Evolutionary conservation across 2,329 filamentous ascomycete species (phyloP).

Genomic region (Talaromyces rugulosus): DNA sequence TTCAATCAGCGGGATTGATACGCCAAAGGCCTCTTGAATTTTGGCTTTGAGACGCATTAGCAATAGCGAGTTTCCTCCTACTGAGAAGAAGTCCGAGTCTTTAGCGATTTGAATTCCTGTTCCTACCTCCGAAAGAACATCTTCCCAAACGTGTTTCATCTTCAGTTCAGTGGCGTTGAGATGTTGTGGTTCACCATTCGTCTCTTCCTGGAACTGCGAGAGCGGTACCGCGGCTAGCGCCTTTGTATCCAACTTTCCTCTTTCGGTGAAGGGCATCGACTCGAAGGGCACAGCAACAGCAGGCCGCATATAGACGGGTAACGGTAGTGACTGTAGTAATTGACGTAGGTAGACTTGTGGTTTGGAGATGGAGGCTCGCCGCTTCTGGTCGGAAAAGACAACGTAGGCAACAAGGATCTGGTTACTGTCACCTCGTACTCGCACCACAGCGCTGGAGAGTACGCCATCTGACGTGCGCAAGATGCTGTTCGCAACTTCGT

Average conservation of each 20-base stretch:
- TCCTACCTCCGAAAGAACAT: neutral
- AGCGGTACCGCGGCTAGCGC: too few species aligned
- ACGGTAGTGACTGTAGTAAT: slow-evolving; percentile 15
- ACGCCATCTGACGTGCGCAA: too few species aligned
- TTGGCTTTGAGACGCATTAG: neutral
- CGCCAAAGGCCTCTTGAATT: slow-evolving; percentile 13
- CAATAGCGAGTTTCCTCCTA: slow-evolving; percentile 35
- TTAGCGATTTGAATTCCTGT: neutral
- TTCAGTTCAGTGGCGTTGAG: too few species aligned
- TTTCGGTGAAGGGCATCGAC: slow-evolving; percentile 22
- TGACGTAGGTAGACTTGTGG: slow-evolving; percentile 20
- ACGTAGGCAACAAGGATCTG: too few species aligned
- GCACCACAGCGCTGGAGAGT: too few species aligned
- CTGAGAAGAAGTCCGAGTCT: slow-evolving; percentile 27
- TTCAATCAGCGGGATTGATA: slow-evolving; percentile 11
- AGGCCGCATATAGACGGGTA: slow-evolving; percentile 36
- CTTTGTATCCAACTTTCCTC: slow-evolving; percentile 26
- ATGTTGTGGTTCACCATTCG: too few species aligned
- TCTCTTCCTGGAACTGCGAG: too few species aligned
- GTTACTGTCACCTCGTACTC: too few species aligned
- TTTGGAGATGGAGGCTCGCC: too few species aligned
- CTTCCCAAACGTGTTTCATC: slow-evolving; percentile 27
- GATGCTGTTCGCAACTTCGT: too few species aligned
- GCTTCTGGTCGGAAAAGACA: too few species aligned
- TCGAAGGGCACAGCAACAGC: slow-evolving; percentile 22